Conservation (phyloP, 176 grass and related monocot genomes). For the Oryza officinalis region DNA sequence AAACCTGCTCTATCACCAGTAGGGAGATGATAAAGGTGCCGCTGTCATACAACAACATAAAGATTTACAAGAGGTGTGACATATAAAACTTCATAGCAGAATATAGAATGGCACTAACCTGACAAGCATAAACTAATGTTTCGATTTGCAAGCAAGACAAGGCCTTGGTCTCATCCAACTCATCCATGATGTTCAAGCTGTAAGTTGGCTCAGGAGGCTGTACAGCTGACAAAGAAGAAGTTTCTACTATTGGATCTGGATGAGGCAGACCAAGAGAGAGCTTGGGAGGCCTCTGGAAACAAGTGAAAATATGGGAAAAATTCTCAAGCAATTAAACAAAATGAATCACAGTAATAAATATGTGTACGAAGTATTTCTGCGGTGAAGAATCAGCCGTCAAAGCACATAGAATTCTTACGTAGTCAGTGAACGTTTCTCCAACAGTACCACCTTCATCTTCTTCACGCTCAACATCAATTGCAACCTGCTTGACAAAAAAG, state of each 20-base stretch:
- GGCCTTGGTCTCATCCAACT: slow-evolving; percentile 72
- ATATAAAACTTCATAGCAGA: slow-evolving; percentile 11
- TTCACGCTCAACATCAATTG: slow-evolving; percentile 94
- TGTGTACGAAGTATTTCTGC: slow-evolving; percentile 12
- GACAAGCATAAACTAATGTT: slow-evolving; percentile 96
- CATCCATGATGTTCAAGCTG: slow-evolving; percentile 69
- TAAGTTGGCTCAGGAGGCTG: slow-evolving; percentile 98
- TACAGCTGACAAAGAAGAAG: slow-evolving; percentile 94
- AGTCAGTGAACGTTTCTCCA: slow-evolving; percentile 97
- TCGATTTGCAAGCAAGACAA: slow-evolving; percentile 98
- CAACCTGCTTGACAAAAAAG: slow-evolving; percentile 60
- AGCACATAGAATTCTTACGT: slow-evolving; percentile 61
- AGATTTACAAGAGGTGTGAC: slow-evolving; percentile 39
- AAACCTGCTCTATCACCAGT: slow-evolving; percentile 92
- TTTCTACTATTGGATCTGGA: slow-evolving; percentile 98
- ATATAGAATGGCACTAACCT: slow-evolving; percentile 63
- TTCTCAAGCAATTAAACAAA: slow-evolving; percentile 30
- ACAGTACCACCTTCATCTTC: slow-evolving; percentile 92
- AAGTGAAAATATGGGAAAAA: slow-evolving; percentile 27
- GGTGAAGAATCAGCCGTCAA: not conserved
- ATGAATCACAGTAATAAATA: not conserved
- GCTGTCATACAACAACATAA: slow-evolving; percentile 58
- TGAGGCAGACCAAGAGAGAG: slow-evolving; percentile 75
- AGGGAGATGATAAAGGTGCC: slow-evolving; percentile 85
- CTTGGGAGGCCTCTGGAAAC: slow-evolving; percentile 79